These are phyloP conservation scores for Entamoeba dispar DNA, from an alignment of 208 protist genomes.

Conservation along the genomic window DNA sequence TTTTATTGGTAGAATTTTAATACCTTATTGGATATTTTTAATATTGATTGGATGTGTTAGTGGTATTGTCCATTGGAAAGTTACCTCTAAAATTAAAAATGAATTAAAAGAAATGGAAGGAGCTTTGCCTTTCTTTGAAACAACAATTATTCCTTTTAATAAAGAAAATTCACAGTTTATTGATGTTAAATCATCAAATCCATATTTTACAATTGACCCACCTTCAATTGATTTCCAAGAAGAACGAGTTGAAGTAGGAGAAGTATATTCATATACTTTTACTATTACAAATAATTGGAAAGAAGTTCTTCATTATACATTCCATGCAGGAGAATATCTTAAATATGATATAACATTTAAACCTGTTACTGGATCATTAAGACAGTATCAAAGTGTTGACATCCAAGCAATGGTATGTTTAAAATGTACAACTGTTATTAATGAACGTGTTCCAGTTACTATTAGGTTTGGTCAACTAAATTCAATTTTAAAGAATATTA, in stretches of 20 bases:
- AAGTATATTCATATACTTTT: not conserved
- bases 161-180: no score
- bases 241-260: not conserved
- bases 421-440: not conserved
- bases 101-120: no score
- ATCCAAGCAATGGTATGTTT: not conserved
- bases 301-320: not conserved
- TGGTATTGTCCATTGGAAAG: not conserved
- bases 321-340: not conserved
- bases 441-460: not conserved
- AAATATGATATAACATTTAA: not conserved
- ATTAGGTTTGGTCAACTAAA: not conserved
- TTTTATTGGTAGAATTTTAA: not conserved
- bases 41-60: not conserved
- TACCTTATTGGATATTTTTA: not conserved
- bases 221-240: no score
- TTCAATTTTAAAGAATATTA: not conserved
- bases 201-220: no score
- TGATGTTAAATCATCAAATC: no score
- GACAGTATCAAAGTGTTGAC: not conserved
- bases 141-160: no score
- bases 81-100: not conserved
- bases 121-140: no score
- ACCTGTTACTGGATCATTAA: not conserved
- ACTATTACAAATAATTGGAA: not conserved